Percentiles rank a stretch among this genome's conserved stretches.
phyloP scores from a whole-genome alignment of 495 filamentous ascomycete genomes.

The Hypoxylon cercidicola region DNA sequence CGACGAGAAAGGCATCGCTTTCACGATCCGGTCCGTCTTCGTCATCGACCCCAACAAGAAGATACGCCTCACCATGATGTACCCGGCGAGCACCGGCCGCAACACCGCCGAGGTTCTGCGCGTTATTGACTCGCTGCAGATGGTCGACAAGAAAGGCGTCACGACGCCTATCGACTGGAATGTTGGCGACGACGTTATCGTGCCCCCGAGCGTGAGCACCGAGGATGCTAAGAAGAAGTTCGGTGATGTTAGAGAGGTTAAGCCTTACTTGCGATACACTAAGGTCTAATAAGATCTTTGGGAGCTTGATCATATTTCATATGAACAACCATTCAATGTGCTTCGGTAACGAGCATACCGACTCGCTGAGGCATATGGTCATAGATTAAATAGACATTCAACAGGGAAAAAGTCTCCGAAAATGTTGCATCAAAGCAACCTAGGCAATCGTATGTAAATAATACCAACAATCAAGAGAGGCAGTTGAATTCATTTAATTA shows the following conservation, averaged over 20 bases:
- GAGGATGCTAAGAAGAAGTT: constrained; percentile 90
- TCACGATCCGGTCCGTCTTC: constrained; percentile 98
- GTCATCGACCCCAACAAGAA: constrained; percentile 98
- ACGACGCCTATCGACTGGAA: constrained; percentile 96
- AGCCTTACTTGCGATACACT: constrained; percentile 86
- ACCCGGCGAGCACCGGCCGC: constrained; percentile 95
- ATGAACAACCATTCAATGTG: too few relatives aligned
- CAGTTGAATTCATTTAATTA: too few relatives aligned
- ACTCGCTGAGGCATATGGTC: too few relatives aligned
- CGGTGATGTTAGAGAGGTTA: constrained; percentile 88
- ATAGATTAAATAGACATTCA: too few relatives aligned
- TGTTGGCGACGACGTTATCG: constrained; percentile 91
- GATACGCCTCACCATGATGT: constrained; percentile 93
- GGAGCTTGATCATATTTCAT: constrained; percentile 1
- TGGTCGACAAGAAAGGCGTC: constrained; percentile 91
- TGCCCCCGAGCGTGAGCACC: constrained; percentile 85
- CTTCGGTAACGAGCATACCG: too few relatives aligned
- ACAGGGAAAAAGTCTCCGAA: too few relatives aligned
- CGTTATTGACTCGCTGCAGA: constrained; percentile 94
- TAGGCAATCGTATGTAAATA: too few relatives aligned
- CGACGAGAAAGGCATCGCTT: constrained; percentile 91
- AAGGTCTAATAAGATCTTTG: too few relatives aligned
- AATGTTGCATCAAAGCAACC: too few relatives aligned
- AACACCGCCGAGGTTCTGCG: constrained; percentile 96
- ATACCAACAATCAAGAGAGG: too few relatives aligned